Base-by-base conservation (phyloP, 352 stramenopile species). In the Phytopythium litorale region DNA sequence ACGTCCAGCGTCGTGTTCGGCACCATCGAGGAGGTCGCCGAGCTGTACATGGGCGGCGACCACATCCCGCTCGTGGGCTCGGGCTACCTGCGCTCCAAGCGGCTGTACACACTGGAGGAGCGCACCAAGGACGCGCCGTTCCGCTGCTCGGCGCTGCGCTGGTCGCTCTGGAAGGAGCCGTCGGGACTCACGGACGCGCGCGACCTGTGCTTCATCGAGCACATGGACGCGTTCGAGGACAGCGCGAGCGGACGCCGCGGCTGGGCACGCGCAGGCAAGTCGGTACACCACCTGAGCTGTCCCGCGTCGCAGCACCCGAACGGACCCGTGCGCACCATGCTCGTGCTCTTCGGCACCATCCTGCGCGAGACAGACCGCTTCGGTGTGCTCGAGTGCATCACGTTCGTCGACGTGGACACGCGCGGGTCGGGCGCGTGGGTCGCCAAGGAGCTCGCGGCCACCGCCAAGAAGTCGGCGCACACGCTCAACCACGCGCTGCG, bases 141-240 rank as follows among this genome's bases (percentile, higher is more conserved):
- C 68, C 74, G 72, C 13, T 81, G 70, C 48, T 66, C 67, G 0
- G 66, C 72, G 1, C 59, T 92, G 61, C 80, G 79, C 49, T 90
- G 80, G 77, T 84, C 79, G 32, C 68, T 78, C 19, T 87, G 77
- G 74, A 87, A 84, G 50, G 66, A 70, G 15, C 77, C 78, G 35
- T 75, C 71, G 32, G 81, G 64, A 64, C 65, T 86, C 23, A 74
- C 86, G 38, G 67, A 71, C 23, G 73, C 79, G 49, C 72, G 79
- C 37, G 81, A 91, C 64, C 46, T 88, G 48, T 71, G 83, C 32
- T 84, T 78, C 52, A 51, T 88, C 42, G 81, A 91, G 59, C 79
- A 73, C 64, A 89, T 89, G 78, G 74, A 90, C 62, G 71, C 74
- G 59, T 92, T 91, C 62, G 66, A 79, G 32, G 81, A 91, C 63